A percentile compares a stretch with the other conserved stretches of the same genome.
Conservation (phyloP, 2,329 filamentous ascomycete species). For the Claviceps quebecensis region DNA sequence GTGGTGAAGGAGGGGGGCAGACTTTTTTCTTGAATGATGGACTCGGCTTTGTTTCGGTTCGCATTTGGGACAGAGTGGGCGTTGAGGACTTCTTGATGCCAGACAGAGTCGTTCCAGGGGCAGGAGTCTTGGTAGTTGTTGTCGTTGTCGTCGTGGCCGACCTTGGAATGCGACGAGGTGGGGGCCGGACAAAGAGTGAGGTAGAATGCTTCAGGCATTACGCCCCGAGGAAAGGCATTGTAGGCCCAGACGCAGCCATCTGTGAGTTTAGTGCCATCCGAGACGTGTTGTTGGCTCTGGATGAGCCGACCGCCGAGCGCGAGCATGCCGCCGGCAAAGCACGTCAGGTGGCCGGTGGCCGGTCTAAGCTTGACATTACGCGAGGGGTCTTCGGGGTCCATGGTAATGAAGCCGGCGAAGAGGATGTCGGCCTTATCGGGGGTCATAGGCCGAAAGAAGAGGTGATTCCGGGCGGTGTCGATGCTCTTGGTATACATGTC, state of each 20-base stretch:
- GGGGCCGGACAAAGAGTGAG: conserved; percentile 24
- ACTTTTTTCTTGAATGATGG: conserved; percentile 14
- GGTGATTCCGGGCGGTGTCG: conserved; percentile 42
- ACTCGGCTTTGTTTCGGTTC: conserved; percentile 10
- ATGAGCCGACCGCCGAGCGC: conserved; percentile 52
- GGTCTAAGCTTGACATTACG: neutral
- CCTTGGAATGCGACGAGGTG: too few species aligned
- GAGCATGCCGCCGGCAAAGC: conserved; percentile 59
- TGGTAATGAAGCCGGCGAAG: conserved; percentile 32
- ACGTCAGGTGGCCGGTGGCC: conserved; percentile 6
- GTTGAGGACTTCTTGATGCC: conserved; percentile 20
- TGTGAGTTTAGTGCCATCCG: conserved; percentile 47
- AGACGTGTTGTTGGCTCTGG: conserved; percentile 42
- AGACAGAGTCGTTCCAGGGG: conserved; percentile 21
- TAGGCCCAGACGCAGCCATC: conserved; percentile 61
- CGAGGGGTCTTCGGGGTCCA: conserved; percentile 22
- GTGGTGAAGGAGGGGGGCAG: conserved; percentile 49
- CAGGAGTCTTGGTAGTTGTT: conserved; percentile 9
- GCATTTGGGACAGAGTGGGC: conserved; percentile 12
- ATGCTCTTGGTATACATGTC: conserved; percentile 49
- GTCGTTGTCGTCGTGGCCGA: neutral
- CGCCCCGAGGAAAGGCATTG: conserved; percentile 40
- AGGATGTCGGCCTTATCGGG: conserved; percentile 48
- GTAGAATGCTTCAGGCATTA: conserved; percentile 40
- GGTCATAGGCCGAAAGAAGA: conserved; percentile 58